phyloP scores from a whole-genome alignment of 805 yeast genomes.

The Candida vaughaniae region DNA sequence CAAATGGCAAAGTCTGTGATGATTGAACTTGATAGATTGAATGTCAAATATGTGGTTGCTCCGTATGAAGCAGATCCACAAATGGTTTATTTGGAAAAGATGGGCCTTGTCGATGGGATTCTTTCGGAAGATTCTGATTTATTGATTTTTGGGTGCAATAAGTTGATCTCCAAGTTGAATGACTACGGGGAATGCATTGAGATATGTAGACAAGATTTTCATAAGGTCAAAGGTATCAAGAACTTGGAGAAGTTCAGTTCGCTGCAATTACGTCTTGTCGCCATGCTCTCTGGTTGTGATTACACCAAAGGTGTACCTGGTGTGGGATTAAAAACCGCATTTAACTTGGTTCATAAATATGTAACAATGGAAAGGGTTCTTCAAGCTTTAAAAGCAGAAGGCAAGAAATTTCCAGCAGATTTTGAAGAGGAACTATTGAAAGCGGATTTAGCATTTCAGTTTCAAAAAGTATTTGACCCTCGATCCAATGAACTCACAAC shows the following conservation, averaged over 20 bases:
- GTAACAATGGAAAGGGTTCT: conserved; percentile 55
- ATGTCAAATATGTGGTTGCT: conserved; percentile 79
- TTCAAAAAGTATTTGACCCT: conserved; percentile 85
- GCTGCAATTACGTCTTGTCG: conserved; percentile 69
- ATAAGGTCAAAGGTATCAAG: conserved; percentile 43
- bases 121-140: conserved; percentile 94
- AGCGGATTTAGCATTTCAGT: conserved; percentile 80
- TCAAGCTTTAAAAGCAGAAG: conserved; percentile 56
- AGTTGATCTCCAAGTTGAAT: conserved; percentile 77
- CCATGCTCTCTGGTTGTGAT: conserved; percentile 94
- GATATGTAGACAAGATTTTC: conserved; percentile 57
- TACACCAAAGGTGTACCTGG: conserved; percentile 84
- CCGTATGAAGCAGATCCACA: conserved; percentile 99
- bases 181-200: conserved; percentile 74
- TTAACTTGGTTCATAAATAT: conserved; percentile 53
- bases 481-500: conserved; percentile 45
- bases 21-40: conserved; percentile 57
- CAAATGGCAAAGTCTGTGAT: conserved; percentile 87
- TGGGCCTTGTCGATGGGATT: conserved; percentile 77
- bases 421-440: conserved; percentile 59
- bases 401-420: conserved; percentile 62
- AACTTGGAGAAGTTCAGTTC: conserved; percentile 51
- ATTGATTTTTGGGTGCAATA: conserved; percentile 79
- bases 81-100: conserved; percentile 81
- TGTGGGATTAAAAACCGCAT: conserved; percentile 78